Evolutionary conservation across 352 stramenopile species (phyloP).

Genomic region (Globisporangium irregulare): DNA sequence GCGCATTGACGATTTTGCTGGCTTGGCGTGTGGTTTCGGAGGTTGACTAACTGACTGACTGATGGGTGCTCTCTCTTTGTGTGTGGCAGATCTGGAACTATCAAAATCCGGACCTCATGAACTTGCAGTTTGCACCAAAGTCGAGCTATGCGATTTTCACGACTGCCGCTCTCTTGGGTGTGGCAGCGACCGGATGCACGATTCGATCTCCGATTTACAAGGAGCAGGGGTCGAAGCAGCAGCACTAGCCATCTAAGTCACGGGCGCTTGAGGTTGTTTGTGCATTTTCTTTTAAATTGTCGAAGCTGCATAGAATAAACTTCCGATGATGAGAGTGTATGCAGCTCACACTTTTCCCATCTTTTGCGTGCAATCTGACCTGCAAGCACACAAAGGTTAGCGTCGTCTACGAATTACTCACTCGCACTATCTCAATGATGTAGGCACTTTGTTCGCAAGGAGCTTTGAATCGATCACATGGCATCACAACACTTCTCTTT

Average conservation of each 20-base stretch:
- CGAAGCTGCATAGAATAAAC: neutral
- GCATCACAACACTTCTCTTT: neutral
- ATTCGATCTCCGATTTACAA: neutral
- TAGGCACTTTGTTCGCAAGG: neutral
- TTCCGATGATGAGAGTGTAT: neutral
- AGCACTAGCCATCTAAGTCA: neutral
- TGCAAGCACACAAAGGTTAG: neutral
- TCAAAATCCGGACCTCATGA: slow-evolving; percentile 45
- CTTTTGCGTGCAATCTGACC: neutral
- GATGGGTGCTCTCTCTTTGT: neutral
- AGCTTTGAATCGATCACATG: neutral
- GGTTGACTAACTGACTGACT: neutral
- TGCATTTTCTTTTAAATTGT: neutral
- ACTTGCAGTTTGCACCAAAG: slow-evolving; percentile 29
- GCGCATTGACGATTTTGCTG: neutral
- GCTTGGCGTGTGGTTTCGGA: no score
- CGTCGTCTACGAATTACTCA: no score
- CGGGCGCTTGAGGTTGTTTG: no score
- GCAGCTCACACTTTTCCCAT: neutral
- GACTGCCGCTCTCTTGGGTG: slow-evolving; percentile 12
- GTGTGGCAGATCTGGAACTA: slow-evolving; percentile 65
- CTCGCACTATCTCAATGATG: no score
- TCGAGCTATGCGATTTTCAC: slow-evolving; percentile 26
- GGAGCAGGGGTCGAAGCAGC: neutral
- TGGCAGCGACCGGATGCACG: slow-evolving; percentile 8